Percentiles rank a stretch among this genome's conserved stretches.
These are phyloP conservation scores for Rachicladosporium sp. DNA, from an alignment of 2,329 filamentous ascomycete genomes.

Conservation along the genomic window DNA sequence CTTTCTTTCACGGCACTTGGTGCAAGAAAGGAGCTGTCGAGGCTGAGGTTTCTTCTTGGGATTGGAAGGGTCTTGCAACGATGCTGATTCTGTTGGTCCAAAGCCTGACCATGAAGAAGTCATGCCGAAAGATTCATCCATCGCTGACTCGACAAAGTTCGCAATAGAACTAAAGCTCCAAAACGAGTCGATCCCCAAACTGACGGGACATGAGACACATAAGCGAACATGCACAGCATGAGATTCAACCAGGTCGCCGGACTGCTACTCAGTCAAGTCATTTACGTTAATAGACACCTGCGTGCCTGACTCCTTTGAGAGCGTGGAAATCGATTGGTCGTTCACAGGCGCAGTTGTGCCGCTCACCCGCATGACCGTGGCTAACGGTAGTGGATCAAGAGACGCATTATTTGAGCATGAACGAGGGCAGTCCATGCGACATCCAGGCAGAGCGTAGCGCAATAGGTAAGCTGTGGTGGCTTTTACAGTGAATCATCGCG, in stretches of 20 bases:
- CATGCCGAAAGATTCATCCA: conserved; percentile 17
- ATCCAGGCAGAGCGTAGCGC: no score
- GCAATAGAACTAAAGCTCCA: conserved; percentile 5
- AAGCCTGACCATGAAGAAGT: conserved; percentile 18
- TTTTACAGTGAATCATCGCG: no score
- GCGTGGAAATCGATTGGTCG: no score
- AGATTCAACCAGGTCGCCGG: conserved; percentile 16
- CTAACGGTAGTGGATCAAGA: no score
- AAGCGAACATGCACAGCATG: conserved; percentile 20
- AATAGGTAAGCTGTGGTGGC: no score
- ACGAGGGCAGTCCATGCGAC: no score
- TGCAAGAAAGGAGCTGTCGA: conserved; percentile 36
- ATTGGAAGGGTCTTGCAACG: conserved; percentile 6
- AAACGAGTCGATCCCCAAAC: conserved; percentile 17
- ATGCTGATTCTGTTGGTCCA: conserved; percentile 12
- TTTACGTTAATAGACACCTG: no score
- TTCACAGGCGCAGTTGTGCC: no score
- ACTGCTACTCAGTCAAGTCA: neutral
- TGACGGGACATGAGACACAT: conserved; percentile 15
- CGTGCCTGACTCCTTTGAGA: no score
- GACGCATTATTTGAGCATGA: no score
- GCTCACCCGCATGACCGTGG: no score
- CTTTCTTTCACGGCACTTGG: conserved; percentile 37
- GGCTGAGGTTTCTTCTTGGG: conserved; percentile 27
- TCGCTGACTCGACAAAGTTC: conserved; percentile 27